Base-by-base conservation (phyloP, 1,284 basidiomycete species). In the Pseudozyma sp. region DNA sequence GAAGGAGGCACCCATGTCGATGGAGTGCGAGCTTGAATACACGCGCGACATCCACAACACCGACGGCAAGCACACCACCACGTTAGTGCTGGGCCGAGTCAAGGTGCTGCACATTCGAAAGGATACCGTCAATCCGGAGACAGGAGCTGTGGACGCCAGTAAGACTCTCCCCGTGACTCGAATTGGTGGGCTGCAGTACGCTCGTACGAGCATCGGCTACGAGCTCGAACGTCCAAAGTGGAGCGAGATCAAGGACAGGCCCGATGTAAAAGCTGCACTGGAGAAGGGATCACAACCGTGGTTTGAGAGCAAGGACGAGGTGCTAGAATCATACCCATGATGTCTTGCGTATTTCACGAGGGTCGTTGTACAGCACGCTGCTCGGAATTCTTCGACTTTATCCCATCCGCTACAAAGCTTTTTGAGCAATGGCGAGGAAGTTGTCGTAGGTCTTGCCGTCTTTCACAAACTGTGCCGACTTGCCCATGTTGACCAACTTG, bases 11-110 rank as follows among this genome's bases (percentile, higher is more conserved):
- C 77, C 79, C 19, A 76, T 79, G 55, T 70, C 76, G 17, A 72
- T 81, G 70, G 79, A 81, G 42, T 76, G 76, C 62, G 54, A 72
- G 31, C 59, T 81, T 14, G 68, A 79, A n/a, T 67, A 70, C 53
- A 55, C 45, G 1, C 64, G 66, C 14, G 70, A 80, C 4, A 71
- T 75, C 31, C 47, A 56, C 37, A 75, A 78, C 31, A 76, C 57
- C n/a, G 57, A 58, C 19, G 75, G 71, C 34, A 65, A 75, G 54
- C 76, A 78, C 50, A 78, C 78, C 0, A 75, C 78, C 6, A 80
- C 73, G 2, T 52, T 81, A 16, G 73, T 80, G 6, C 42, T 81
- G 6, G 79, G 76, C 14, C 47, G 68, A 11, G 68, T 81, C 13
- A 49, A 54, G 9, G 71, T 77, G 30, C 35, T 81, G 39, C 75